phyloP scores from a whole-genome alignment of 1,284 basidiomycete species.

The Leccinum pachyderme region DNA sequence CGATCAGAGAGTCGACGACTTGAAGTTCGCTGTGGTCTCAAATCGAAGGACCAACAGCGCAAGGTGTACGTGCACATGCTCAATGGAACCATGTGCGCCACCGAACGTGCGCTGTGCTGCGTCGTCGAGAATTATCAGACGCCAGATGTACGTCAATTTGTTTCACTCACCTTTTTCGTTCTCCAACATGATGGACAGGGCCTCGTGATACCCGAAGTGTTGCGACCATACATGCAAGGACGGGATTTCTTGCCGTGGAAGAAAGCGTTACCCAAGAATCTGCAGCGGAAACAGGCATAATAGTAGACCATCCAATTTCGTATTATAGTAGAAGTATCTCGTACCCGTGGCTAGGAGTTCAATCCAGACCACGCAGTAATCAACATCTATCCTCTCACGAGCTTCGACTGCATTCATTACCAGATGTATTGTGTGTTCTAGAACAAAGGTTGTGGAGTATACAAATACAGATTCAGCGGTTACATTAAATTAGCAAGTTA shows the following conservation, averaged over 20 bases:
- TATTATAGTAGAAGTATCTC: background rate
- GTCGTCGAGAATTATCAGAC: slow-evolving; percentile 99
- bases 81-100: slow-evolving; percentile 97
- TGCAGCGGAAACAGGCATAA: slow-evolving; percentile 62
- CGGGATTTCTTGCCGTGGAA: slow-evolving; percentile 90
- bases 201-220: slow-evolving; percentile 82
- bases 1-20: slow-evolving; percentile 80
- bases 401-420: background rate
- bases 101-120: slow-evolving; percentile 94
- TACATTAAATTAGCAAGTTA: slow-evolving; percentile 27
- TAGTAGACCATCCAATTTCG: background rate
- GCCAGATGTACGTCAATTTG: slow-evolving; percentile 61
- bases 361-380: too few species aligned
- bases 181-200: slow-evolving; percentile 51
- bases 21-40: slow-evolving; percentile 88
- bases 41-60: slow-evolving; percentile 81
- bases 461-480: slow-evolving; percentile 27
- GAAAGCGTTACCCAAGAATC: slow-evolving; percentile 77
- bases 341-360: background rate
- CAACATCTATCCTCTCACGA: too few species aligned
- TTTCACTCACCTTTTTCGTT: background rate
- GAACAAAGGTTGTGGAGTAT: background rate
- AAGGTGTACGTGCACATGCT: slow-evolving; percentile 97
- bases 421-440: slow-evolving; percentile 9
- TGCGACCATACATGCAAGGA: slow-evolving; percentile 95